phyloP scores from a whole-genome alignment of 2,329 filamentous ascomycete genomes.

The Dactylonectria estremocensis region DNA sequence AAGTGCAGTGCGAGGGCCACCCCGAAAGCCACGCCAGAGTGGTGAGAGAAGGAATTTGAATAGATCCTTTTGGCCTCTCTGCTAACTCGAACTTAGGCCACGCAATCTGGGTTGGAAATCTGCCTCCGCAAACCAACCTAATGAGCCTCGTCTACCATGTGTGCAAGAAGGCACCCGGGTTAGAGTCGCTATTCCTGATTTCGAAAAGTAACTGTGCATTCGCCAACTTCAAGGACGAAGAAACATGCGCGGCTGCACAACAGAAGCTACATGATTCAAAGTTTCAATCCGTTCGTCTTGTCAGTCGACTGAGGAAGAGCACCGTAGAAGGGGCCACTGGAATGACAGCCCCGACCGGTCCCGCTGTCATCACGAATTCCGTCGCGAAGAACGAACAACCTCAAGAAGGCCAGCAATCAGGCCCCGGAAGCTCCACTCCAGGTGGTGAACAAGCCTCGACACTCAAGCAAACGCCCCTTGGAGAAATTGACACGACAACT shows the following conservation, averaged over 20 bases:
- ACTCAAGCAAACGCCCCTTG: constrained; percentile 8
- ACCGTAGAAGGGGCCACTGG: constrained; percentile 63
- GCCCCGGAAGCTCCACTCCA: constrained; percentile 20
- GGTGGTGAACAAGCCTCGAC: constrained; percentile 14
- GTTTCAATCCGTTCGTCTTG: constrained; percentile 87
- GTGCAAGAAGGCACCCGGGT: constrained; percentile 81
- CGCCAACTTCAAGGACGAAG: constrained; percentile 91
- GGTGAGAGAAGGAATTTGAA: constrained; percentile 60
- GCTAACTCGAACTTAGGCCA: constrained; percentile 69
- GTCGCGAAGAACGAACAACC: constrained; percentile 33
- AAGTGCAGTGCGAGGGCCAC: constrained; percentile 53
- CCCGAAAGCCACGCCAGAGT: constrained; percentile 68
- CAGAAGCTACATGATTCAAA: constrained; percentile 90
- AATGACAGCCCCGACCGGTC: constrained; percentile 68
- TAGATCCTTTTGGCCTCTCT: constrained; percentile 11
- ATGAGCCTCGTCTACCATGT: constrained; percentile 93
- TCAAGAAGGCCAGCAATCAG: constrained; percentile 25
- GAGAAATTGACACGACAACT: constrained; percentile 27
- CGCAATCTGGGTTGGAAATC: constrained; percentile 95
- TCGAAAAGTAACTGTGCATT: constrained; percentile 98
- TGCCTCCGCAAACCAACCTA: constrained; percentile 86
- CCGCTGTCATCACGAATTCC: constrained; percentile 59
- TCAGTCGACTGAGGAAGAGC: constrained; percentile 83
- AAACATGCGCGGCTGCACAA: constrained; percentile 82
- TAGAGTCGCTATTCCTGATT: constrained; percentile 94